These are phyloP conservation scores for Lipomyces orientalis DNA, from an alignment of 805 yeast genomes.

Conservation along the genomic window DNA sequence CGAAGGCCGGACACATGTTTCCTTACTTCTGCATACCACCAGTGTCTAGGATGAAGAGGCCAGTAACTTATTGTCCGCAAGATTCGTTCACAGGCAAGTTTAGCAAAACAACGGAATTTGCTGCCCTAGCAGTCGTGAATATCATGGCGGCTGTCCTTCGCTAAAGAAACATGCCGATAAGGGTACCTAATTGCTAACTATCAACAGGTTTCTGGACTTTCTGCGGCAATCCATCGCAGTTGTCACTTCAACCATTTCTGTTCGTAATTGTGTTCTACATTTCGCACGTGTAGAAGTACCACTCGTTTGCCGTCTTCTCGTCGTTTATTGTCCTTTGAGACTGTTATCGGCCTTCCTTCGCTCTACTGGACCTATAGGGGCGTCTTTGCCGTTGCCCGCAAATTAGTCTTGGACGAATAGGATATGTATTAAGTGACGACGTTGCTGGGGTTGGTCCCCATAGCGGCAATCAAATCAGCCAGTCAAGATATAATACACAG, in stretches of 20 bases:
- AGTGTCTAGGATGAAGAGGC: too few species aligned
- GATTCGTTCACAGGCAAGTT: too few species aligned
- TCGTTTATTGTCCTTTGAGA: conserved; percentile 14
- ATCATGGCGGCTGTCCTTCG: neutral
- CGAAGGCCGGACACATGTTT: too few species aligned
- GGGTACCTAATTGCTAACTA: neutral
- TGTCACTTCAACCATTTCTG: neutral
- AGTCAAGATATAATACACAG: neutral
- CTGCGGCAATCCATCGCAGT: conserved; percentile 5
- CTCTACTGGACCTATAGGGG: neutral
- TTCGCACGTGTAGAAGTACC: neutral
- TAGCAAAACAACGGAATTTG: too few species aligned
- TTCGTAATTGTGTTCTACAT: neutral
- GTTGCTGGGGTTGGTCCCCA: conserved; percentile 9
- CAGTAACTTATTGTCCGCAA: too few species aligned
- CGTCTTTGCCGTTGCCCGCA: conserved; percentile 8
- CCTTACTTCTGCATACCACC: too few species aligned
- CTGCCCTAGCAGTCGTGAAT: too few species aligned
- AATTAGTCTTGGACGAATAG: neutral
- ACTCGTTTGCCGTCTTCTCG: conserved; percentile 20
- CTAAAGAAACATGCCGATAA: neutral
- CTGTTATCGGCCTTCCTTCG: conserved; percentile 24
- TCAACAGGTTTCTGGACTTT: conserved; percentile 4
- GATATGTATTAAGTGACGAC: conserved; percentile 9
- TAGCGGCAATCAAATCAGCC: conserved; percentile 2